Evolutionary conservation across 495 filamentous ascomycete species (phyloP).

Genomic region (Lophiotrema nucula): DNA sequence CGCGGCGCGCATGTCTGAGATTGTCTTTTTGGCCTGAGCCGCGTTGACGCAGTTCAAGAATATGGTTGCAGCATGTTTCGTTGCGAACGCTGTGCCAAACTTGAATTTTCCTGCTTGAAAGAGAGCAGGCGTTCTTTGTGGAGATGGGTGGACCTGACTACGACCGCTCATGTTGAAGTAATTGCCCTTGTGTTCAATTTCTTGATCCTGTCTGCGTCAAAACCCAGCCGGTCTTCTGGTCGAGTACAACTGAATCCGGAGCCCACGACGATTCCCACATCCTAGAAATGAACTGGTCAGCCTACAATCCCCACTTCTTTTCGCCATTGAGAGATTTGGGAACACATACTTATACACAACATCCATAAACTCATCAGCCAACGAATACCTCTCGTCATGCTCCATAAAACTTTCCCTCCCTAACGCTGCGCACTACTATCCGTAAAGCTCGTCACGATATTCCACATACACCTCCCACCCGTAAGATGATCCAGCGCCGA

Average conservation of each 20-base stretch:
- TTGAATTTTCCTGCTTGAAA: slow-evolving; percentile 5
- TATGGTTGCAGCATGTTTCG: slow-evolving; percentile 1
- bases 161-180: slow-evolving; percentile 5
- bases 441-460: slow-evolving; percentile 5
- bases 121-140: slow-evolving; percentile 1
- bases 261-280: slow-evolving; percentile 11
- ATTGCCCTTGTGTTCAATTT: slow-evolving; percentile 9
- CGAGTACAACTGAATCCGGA: neutral
- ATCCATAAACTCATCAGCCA: slow-evolving; percentile 4
- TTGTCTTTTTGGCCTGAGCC: neutral
- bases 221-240: neutral
- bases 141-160: neutral
- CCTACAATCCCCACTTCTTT: neutral
- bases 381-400: slow-evolving; percentile 5
- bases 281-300: neutral
- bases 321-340: neutral
- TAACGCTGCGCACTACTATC: neutral
- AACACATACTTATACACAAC: slow-evolving; percentile 5
- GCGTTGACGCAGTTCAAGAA: slow-evolving; percentile 2
- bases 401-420: neutral
- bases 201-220: neutral
- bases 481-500: slow-evolving; percentile 5
- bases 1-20: neutral
- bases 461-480: slow-evolving; percentile 1
- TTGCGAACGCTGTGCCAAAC: neutral